A percentile compares a stretch with the other conserved stretches of the same genome.
Conservation (phyloP, 1,284 basidiomycete species). For the Agaricales sp. region DNA sequence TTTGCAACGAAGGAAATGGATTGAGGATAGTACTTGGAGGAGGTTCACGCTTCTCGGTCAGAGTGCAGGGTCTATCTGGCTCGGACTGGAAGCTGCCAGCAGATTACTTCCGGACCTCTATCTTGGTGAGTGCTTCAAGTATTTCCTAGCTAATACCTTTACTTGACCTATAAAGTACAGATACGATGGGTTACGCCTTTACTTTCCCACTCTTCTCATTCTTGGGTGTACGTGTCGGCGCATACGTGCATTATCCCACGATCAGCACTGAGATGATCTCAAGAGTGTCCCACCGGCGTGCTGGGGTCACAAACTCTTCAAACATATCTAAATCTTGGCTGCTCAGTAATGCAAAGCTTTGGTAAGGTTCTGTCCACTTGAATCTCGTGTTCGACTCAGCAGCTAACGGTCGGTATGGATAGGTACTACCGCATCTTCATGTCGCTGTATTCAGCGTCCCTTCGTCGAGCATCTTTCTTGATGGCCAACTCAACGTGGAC, state of each 20-base stretch:
- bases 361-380: conserved; percentile 42
- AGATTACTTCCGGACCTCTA: conserved; percentile 79
- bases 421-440: conserved; percentile 92
- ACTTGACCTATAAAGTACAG: conserved; percentile 27
- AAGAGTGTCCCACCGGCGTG: conserved; percentile 56
- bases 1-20: conserved; percentile 56
- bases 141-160: conserved; percentile 50
- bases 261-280: conserved; percentile 92
- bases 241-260: conserved; percentile 95
- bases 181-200: conserved; percentile 98
- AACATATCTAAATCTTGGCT: conserved; percentile 49
- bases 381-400: conserved; percentile 2
- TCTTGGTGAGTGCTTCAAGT: conserved; percentile 50
- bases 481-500: conserved; percentile 99
- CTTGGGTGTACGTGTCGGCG: conserved; percentile 68
- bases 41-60: conserved; percentile 89
- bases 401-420: conserved; percentile 5
- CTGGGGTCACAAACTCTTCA: conserved; percentile 61
- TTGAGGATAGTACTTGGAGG: conserved; percentile 81
- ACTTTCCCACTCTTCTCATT: conserved; percentile 72
- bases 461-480: conserved; percentile 67
- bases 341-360: conserved; percentile 60
- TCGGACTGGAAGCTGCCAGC: conserved; percentile 76
- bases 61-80: conserved; percentile 76
- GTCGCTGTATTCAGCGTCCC: conserved; percentile 67